A percentile compares a stretch with the other conserved stretches of the same genome.
phyloP scores from a whole-genome alignment of 208 protist genomes.

The Sergeia podlipaevii region DNA sequence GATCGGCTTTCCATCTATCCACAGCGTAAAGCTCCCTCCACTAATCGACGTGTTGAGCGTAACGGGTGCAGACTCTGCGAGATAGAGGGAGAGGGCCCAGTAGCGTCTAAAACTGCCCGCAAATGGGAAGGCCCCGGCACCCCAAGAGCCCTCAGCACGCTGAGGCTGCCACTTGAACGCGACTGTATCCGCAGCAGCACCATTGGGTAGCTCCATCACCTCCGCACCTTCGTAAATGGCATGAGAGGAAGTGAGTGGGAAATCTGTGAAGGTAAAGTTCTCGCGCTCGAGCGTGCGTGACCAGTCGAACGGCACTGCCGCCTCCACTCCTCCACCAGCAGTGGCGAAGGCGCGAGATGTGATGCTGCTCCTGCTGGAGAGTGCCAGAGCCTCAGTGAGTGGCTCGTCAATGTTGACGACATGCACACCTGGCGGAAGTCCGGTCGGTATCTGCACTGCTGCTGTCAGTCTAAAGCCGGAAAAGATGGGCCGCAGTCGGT shows the following conservation, averaged over 20 bases:
- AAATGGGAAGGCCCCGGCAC: no score
- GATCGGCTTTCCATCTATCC: neutral
- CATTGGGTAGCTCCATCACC: neutral
- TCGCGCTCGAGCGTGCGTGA: neutral
- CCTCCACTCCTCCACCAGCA: no score
- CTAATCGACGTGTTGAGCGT: neutral
- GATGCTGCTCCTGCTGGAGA: neutral
- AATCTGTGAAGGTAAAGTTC: neutral
- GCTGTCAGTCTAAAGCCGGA: neutral
- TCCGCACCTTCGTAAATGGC: neutral
- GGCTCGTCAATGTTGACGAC: neutral
- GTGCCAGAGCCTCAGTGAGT: no score
- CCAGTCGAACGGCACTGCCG: no score
- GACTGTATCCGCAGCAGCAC: neutral
- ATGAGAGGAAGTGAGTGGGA: neutral
- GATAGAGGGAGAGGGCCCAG: constrained; percentile 2
- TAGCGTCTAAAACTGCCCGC: neutral
- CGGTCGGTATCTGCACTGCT: neutral
- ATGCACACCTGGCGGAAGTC: neutral
- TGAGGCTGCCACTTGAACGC: no score
- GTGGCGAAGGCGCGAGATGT: neutral
- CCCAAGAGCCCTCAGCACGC: no score
- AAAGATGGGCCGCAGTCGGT: neutral
- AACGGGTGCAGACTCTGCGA: neutral
- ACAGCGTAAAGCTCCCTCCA: neutral